Percentiles rank a stretch among this genome's conserved stretches.
phyloP scores from a whole-genome alignment of 2,329 filamentous ascomycete genomes.

The Hypoxylon sp. region DNA sequence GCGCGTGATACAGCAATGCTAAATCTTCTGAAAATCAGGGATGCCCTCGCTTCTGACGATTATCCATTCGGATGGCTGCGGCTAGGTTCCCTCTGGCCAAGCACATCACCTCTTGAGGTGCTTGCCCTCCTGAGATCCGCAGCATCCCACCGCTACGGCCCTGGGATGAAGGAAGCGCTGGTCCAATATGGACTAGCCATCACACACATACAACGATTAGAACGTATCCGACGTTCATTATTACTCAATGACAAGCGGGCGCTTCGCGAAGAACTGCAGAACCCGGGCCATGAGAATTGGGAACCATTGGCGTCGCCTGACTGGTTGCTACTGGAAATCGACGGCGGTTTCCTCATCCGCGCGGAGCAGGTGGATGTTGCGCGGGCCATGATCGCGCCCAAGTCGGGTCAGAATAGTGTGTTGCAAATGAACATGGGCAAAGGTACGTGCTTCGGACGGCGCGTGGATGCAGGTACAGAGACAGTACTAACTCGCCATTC shows the following conservation, averaged over 20 bases:
- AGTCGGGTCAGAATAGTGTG: constrained; percentile 62
- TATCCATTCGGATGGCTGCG: constrained; percentile 51
- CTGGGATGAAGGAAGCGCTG: constrained; percentile 50
- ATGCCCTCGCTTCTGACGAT: constrained; percentile 22
- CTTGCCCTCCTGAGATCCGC: constrained; percentile 56
- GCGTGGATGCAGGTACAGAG: neutral
- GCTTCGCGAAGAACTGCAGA: constrained; percentile 54
- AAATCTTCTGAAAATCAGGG: constrained; percentile 7
- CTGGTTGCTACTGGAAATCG: constrained; percentile 73
- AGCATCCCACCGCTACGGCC: constrained; percentile 40
- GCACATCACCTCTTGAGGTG: constrained; percentile 51
- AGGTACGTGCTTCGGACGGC: constrained; percentile 28
- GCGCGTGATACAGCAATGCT: neutral
- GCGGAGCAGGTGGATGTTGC: constrained; percentile 70
- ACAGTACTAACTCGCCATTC: constrained; percentile 5
- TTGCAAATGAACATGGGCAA: constrained; percentile 75
- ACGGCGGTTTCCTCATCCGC: constrained; percentile 69
- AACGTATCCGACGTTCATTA: constrained; percentile 51
- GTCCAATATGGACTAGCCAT: constrained; percentile 54
- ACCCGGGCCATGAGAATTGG: constrained; percentile 67
- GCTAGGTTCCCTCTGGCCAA: constrained; percentile 54
- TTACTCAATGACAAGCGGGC: constrained; percentile 38
- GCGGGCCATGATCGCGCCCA: constrained; percentile 63
- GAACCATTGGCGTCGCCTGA: constrained; percentile 60
- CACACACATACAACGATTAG: constrained; percentile 54